Evolutionary conservation across 192 early-diverging fungal species (phyloP).

Genomic region (Spinellus fusiger): DNA sequence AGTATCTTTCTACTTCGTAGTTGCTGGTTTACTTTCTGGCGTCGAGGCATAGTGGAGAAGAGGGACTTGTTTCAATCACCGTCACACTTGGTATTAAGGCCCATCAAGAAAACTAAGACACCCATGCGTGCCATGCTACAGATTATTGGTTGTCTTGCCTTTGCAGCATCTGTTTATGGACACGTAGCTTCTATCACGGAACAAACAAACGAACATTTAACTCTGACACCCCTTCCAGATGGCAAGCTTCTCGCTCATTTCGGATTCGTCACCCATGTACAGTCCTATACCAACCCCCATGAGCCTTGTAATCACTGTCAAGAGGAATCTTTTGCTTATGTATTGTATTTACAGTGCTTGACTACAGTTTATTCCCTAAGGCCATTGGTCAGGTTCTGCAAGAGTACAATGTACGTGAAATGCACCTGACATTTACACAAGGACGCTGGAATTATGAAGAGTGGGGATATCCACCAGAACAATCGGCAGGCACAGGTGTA

Average conservation of each 20-base stretch:
- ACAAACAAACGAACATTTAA: conserved; percentile 61
- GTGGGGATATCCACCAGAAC: conserved; percentile 63
- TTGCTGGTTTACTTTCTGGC: neutral
- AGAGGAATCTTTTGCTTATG: neutral
- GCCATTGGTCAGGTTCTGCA: conserved; percentile 79
- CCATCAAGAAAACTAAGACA: neutral
- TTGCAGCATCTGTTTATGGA: neutral
- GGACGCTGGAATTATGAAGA: conserved; percentile 78
- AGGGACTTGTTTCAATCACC: neutral
- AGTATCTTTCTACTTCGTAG: neutral
- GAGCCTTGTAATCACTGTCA: conserved; percentile 8
- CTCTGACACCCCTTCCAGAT: conserved; percentile 64
- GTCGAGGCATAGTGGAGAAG: neutral
- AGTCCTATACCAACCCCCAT: conserved; percentile 6
- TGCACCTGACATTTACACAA: conserved; percentile 87
- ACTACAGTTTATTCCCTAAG: conserved; percentile 81
- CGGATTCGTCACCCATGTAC: conserved; percentile 55
- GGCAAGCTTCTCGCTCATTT: conserved; percentile 82
- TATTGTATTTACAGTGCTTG: conserved; percentile 35
- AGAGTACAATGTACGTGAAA: conserved; percentile 65
- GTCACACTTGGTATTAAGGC: no score
- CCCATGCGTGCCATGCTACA: neutral
- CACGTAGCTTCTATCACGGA: conserved; percentile 19
- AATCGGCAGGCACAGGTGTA: conserved; percentile 68
- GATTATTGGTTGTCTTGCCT: neutral